Conservation (phyloP, 352 stramenopile species). For the Pythium aristosporum region DNA sequence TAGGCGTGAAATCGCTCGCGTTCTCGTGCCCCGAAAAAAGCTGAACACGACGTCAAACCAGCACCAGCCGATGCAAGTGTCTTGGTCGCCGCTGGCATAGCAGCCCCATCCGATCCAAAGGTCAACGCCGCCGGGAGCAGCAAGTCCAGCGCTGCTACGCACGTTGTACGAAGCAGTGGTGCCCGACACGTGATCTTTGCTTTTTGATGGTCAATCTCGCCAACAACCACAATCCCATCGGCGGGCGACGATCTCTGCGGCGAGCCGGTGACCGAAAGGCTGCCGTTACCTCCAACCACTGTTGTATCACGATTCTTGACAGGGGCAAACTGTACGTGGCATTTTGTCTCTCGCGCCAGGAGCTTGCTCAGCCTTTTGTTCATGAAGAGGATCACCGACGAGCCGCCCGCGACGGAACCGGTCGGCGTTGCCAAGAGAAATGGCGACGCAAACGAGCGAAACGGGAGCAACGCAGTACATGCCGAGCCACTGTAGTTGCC, state of each 20-base stretch:
- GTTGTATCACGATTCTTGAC: conserved; percentile 16
- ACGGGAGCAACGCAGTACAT: conserved; percentile 57
- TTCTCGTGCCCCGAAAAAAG: conserved; percentile 45
- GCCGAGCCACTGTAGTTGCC: conserved; percentile 62
- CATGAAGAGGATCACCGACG: conserved; percentile 55
- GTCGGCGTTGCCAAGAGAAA: conserved; percentile 67
- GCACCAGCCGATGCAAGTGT: neutral
- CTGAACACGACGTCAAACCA: conserved; percentile 10
- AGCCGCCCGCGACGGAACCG: conserved; percentile 58
- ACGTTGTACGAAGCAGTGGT: conserved; percentile 45
- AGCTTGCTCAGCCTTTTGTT: conserved; percentile 50
- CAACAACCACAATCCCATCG: conserved; percentile 38
- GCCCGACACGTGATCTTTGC: conserved; percentile 50
- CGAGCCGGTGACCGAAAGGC: neutral
- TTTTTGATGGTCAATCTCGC: conserved; percentile 55
- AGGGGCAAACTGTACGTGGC: conserved; percentile 58
- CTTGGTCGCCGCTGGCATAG: neutral
- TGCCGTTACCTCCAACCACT: neutral
- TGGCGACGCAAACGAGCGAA: conserved; percentile 54
- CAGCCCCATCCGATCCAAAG: neutral
- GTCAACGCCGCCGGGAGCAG: conserved; percentile 31
- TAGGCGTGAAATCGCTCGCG: conserved; percentile 67
- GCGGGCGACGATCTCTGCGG: neutral
- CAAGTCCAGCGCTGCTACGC: conserved; percentile 45
- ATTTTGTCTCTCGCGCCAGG: conserved; percentile 48